Conservation (phyloP, 331 rosid species). For the Cydonia oblonga region DNA sequence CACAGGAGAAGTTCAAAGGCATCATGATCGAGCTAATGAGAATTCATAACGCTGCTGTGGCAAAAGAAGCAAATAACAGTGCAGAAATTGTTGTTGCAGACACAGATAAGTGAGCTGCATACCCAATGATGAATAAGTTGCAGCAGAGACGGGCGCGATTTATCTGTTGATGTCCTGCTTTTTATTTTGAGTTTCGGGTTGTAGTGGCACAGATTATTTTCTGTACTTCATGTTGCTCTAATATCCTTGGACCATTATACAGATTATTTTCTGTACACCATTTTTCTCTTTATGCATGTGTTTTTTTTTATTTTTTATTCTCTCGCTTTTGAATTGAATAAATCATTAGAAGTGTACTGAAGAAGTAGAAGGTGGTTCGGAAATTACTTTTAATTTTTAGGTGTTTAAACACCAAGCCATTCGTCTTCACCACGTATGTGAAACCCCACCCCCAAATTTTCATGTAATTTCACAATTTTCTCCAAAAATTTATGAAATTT, state of each 20-base stretch:
- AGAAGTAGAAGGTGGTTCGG: too few relatives aligned
- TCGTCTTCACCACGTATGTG: background rate
- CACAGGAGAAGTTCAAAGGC: background rate
- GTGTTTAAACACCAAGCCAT: background rate
- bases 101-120: background rate
- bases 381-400: too few relatives aligned
- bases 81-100: slow-evolving; percentile 2
- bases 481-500: too few relatives aligned
- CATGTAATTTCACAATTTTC: too few relatives aligned
- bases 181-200: background rate
- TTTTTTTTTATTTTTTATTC: too few relatives aligned
- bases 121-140: background rate
- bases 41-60: background rate
- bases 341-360: too few relatives aligned
- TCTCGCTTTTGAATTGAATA: too few relatives aligned
- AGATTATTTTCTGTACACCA: background rate
- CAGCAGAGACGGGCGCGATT: background rate
- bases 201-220: background rate
- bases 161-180: background rate
- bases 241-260: too few relatives aligned
- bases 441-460: too few relatives aligned
- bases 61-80: background rate
- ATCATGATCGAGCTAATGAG: background rate
- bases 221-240: too few relatives aligned
- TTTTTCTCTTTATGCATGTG: too few relatives aligned